Conservation (phyloP, 805 yeast genomes). For the Zygosaccharomyces lentus region DNA sequence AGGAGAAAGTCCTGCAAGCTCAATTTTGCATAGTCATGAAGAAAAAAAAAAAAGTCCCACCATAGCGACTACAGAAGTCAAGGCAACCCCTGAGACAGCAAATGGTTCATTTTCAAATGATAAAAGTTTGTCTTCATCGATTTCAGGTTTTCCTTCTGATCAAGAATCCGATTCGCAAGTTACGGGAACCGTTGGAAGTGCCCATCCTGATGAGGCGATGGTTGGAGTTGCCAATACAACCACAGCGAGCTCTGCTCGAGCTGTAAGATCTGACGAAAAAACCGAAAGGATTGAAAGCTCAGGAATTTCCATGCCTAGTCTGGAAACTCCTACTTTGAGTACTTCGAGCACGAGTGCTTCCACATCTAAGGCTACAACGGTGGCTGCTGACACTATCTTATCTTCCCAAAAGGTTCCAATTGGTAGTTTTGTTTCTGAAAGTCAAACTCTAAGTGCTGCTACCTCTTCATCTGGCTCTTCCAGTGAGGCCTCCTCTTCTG, state of each 20-base stretch:
- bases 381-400: background rate
- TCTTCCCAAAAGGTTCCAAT: background rate
- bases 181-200: background rate
- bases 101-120: background rate
- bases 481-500: background rate
- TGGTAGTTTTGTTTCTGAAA: too few relatives aligned
- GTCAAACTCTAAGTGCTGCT: too few relatives aligned
- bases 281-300: background rate
- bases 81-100: background rate
- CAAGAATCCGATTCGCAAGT: background rate
- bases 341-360: too few relatives aligned
- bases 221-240: background rate
- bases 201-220: background rate
- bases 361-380: too few relatives aligned
- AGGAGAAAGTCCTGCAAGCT: background rate
- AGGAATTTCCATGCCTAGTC: too few relatives aligned
- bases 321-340: too few relatives aligned
- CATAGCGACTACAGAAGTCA: background rate
- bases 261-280: background rate
- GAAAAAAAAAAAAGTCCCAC: background rate
- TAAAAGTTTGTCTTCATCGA: background rate
- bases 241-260: background rate
- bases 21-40: background rate
- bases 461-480: background rate
- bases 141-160: background rate